These are phyloP conservation scores for Suillus decipiens DNA, from an alignment of 768 basidiomycete genomes.

Conservation along the genomic window DNA sequence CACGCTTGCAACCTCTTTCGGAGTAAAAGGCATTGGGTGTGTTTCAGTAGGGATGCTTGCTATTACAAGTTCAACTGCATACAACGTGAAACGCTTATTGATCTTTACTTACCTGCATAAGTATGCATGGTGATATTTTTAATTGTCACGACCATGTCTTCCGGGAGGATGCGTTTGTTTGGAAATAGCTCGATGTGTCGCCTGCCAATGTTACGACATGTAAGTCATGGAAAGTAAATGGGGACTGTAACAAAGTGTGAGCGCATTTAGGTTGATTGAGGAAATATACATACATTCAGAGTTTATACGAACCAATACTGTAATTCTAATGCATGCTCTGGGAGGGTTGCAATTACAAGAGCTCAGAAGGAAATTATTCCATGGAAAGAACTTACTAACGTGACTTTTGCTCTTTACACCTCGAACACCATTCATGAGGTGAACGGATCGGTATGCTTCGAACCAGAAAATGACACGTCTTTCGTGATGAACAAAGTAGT, in stretches of 20 bases:
- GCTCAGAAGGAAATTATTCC: not conserved
- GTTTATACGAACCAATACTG: not conserved
- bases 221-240: not conserved
- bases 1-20: slow-evolving; percentile 38
- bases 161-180: not conserved
- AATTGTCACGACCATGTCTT: not conserved
- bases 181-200: slow-evolving; percentile 1
- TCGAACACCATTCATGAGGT: too few species aligned
- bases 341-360: not conserved
- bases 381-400: not conserved
- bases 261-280: not conserved
- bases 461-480: too few species aligned
- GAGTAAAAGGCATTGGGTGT: slow-evolving; percentile 34
- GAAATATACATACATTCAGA: not conserved
- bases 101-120: slow-evolving; percentile 5
- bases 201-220: not conserved
- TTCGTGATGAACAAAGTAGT: too few species aligned
- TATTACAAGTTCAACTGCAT: slow-evolving; percentile 32
- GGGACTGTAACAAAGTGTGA: not conserved
- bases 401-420: too few species aligned
- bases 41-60: slow-evolving; percentile 21
- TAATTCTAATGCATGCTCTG: not conserved
- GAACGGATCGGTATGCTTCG: too few species aligned
- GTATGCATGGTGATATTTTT: slow-evolving; percentile 3
- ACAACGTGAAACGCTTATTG: not conserved